Conservation (phyloP, 2,329 filamentous ascomycete genomes). For the Epichloe sibirici region DNA sequence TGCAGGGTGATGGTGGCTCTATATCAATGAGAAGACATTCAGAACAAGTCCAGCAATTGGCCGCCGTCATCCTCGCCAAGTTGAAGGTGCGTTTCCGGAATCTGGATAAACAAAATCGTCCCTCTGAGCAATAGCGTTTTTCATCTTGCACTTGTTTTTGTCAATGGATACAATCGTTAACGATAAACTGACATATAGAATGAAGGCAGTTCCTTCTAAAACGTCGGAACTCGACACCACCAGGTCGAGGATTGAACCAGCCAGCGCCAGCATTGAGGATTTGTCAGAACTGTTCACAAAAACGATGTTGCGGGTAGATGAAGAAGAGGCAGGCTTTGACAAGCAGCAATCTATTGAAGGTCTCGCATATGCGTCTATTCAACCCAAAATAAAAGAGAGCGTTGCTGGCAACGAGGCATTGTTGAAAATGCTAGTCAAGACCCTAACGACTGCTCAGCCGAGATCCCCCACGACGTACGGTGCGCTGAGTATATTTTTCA, state of each 20-base stretch:
- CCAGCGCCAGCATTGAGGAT: slow-evolving; percentile 52
- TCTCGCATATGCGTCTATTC: slow-evolving; percentile 80
- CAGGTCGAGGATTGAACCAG: slow-evolving; percentile 35
- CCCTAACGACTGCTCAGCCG: slow-evolving; percentile 43
- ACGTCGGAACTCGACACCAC: slow-evolving; percentile 25
- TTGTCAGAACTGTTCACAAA: slow-evolving; percentile 51
- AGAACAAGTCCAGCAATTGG: slow-evolving; percentile 48
- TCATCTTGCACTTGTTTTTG: neutral
- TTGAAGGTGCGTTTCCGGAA: slow-evolving; percentile 32
- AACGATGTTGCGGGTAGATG: slow-evolving; percentile 49
- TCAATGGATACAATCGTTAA: slow-evolving; percentile 13
- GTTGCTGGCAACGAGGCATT: slow-evolving; percentile 58
- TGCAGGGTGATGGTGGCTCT: slow-evolving; percentile 48
- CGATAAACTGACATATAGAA: slow-evolving; percentile 35
- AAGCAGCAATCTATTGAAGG: slow-evolving; percentile 74
- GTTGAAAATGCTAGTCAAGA: slow-evolving; percentile 55
- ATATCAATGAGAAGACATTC: slow-evolving; percentile 49
- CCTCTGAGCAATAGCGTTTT: neutral
- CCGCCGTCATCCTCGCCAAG: slow-evolving; percentile 68
- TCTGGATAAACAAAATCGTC: neutral
- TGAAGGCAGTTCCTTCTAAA: slow-evolving; percentile 42
- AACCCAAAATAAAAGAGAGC: slow-evolving; percentile 72
- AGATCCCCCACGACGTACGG: slow-evolving; percentile 71
- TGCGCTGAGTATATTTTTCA: slow-evolving; percentile 71
- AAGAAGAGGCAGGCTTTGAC: slow-evolving; percentile 34